Conservation (phyloP, 805 yeast species). For the Alloascoidea africana region DNA sequence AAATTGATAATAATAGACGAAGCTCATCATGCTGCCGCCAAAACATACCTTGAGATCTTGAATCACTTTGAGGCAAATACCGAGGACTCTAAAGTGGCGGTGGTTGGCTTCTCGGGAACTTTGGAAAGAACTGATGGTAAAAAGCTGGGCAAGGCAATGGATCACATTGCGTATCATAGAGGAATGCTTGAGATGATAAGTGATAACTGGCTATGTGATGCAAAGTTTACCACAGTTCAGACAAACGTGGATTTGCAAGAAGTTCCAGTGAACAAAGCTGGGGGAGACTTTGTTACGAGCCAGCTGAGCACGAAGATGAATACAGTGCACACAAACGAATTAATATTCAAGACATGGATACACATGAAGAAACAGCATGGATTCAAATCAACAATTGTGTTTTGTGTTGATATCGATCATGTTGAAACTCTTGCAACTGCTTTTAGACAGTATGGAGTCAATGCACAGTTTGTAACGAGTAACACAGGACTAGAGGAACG, state of each 20-base stretch:
- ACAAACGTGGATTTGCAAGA: slow-evolving; percentile 28
- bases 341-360: slow-evolving; percentile 38
- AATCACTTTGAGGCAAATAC: slow-evolving; percentile 36
- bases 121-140: slow-evolving; percentile 60
- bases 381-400: slow-evolving; percentile 50
- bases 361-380: slow-evolving; percentile 23
- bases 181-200: slow-evolving; percentile 49
- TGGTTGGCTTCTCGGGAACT: slow-evolving; percentile 85
- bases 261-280: slow-evolving; percentile 12
- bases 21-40: slow-evolving; percentile 82
- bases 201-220: slow-evolving; percentile 56
- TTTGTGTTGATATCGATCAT: slow-evolving; percentile 65
- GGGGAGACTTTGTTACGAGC: slow-evolving; percentile 1
- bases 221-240: slow-evolving; percentile 43
- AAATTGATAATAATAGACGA: slow-evolving; percentile 77
- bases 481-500: slow-evolving; percentile 40
- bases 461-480: slow-evolving; percentile 61
- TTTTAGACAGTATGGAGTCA: slow-evolving; percentile 44
- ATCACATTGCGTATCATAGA: slow-evolving; percentile 59
- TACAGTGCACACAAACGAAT: slow-evolving; percentile 33
- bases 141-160: slow-evolving; percentile 43
- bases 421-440: slow-evolving; percentile 34
- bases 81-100: slow-evolving; percentile 28
- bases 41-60: slow-evolving; percentile 43
- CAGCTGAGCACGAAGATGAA: slow-evolving; percentile 31